Conservation (phyloP, 805 yeast genomes). For the Saccharomycopsis selenospora region DNA sequence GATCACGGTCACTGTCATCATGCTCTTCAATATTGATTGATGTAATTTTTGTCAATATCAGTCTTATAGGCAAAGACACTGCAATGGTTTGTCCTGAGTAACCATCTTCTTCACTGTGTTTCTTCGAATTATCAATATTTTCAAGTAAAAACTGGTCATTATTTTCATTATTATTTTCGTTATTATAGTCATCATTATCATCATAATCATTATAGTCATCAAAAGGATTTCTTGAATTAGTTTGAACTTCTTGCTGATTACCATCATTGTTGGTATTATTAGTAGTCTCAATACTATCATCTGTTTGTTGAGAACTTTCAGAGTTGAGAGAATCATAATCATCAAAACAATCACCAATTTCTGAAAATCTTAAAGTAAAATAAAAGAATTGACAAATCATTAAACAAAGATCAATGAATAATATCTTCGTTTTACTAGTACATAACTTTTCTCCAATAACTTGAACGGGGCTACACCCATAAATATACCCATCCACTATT, state of each 20-base stretch:
- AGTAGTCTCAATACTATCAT: neutral
- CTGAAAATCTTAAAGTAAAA: neutral
- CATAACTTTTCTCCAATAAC: neutral
- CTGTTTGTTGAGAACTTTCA: neutral
- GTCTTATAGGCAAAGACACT: neutral
- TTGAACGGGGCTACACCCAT: neutral
- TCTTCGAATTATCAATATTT: neutral
- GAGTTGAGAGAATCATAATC: neutral
- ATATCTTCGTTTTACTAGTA: neutral
- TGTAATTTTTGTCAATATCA: neutral
- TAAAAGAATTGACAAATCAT: neutral
- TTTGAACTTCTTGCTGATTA: neutral
- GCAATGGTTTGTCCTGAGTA: neutral
- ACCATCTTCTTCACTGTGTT: neutral
- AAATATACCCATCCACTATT: neutral
- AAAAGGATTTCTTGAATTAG: neutral
- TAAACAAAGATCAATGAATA: neutral
- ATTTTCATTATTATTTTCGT: neutral
- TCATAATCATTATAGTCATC: too few species aligned
- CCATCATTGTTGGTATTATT: neutral
- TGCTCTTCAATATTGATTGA: too few species aligned
- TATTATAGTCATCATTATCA: too few species aligned
- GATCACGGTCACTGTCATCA: too few species aligned
- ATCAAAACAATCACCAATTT: neutral
- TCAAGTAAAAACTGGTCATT: neutral